A percentile compares a stretch with the other conserved stretches of the same genome.
Evolutionary conservation across 2,329 filamentous ascomycete genomes (phyloP).

Genomic region (Helotiales sp.): DNA sequence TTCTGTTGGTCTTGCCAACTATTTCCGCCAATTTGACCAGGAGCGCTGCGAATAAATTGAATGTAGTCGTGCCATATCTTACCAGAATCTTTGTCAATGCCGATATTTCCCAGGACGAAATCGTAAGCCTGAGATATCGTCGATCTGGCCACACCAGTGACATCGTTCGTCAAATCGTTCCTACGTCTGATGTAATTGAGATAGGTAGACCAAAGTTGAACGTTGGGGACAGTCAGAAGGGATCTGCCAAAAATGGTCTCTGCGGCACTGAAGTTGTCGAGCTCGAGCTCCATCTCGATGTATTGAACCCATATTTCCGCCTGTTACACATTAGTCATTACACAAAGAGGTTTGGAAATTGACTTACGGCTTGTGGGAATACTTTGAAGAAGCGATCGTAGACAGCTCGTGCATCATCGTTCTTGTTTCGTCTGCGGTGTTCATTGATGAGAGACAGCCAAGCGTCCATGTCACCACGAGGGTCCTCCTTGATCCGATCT

Average conservation of each 20-base stretch:
- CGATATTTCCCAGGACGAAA: slow-evolving; percentile 85
- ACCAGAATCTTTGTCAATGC: slow-evolving; percentile 87
- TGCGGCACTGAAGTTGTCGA: slow-evolving; percentile 77
- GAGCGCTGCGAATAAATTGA: slow-evolving; percentile 85
- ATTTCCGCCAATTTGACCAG: slow-evolving; percentile 79
- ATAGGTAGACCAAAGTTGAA: slow-evolving; percentile 89
- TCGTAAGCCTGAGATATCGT: slow-evolving; percentile 87
- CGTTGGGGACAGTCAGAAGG: slow-evolving; percentile 75
- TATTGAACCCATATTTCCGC: slow-evolving; percentile 90
- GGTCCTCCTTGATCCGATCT: slow-evolving; percentile 88
- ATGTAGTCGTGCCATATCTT: slow-evolving; percentile 94
- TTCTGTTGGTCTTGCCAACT: slow-evolving; percentile 98
- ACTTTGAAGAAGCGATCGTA: slow-evolving; percentile 86
- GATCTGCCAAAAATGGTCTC: slow-evolving; percentile 83
- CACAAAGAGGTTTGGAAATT: background rate
- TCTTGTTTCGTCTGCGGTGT: slow-evolving; percentile 76
- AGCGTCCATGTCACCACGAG: slow-evolving; percentile 86
- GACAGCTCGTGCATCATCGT: slow-evolving; percentile 75
- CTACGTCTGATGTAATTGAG: slow-evolving; percentile 92
- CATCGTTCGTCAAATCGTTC: slow-evolving; percentile 82
- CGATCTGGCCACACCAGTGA: slow-evolving; percentile 71
- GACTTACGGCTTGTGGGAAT: slow-evolving; percentile 87
- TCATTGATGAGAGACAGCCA: slow-evolving; percentile 88
- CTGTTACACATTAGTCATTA: slow-evolving; percentile 50
- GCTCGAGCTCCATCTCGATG: slow-evolving; percentile 83